Evolutionary conservation across 441 rosid genomes (phyloP).

Genomic region (Gossypium davidsonii): DNA sequence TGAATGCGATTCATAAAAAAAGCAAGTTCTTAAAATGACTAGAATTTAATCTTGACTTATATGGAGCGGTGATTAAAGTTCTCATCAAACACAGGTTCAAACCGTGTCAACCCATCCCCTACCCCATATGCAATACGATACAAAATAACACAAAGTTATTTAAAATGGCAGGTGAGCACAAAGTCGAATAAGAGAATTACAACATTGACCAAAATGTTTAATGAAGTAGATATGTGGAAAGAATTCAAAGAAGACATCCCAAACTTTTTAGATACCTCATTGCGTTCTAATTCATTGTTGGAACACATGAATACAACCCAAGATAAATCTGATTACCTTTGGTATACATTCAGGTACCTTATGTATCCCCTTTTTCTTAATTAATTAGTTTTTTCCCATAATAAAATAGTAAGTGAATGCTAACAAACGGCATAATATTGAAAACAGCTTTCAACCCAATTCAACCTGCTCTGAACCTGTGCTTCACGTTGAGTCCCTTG

Average conservation of each 20-base stretch:
- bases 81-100: too few species aligned
- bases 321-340: constrained; percentile 56
- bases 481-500: constrained; percentile 44
- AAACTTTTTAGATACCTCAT: constrained; percentile 30
- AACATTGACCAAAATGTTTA: constrained; percentile 23
- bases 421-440: neutral
- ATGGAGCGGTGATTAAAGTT: too few species aligned
- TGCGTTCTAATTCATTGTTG: constrained; percentile 31
- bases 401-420: neutral
- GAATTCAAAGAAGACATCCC: constrained; percentile 41
- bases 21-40: too few species aligned
- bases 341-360: constrained; percentile 57
- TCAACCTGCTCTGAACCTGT: constrained; percentile 40
- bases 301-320: constrained; percentile 62
- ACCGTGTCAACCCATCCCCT: too few species aligned
- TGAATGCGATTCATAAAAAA: too few species aligned
- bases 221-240: constrained; percentile 33
- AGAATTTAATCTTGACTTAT: too few species aligned
- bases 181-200: constrained; percentile 29
- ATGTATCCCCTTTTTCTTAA: neutral
- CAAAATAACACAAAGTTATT: too few species aligned
- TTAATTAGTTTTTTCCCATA: neutral
- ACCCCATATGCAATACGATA: too few species aligned
- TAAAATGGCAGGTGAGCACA: constrained; percentile 26
- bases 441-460: constrained; percentile 38